These are phyloP conservation scores for Nicotiana tomentosiformis DNA, from an alignment of 257 asterid species.

Conservation along the genomic window DNA sequence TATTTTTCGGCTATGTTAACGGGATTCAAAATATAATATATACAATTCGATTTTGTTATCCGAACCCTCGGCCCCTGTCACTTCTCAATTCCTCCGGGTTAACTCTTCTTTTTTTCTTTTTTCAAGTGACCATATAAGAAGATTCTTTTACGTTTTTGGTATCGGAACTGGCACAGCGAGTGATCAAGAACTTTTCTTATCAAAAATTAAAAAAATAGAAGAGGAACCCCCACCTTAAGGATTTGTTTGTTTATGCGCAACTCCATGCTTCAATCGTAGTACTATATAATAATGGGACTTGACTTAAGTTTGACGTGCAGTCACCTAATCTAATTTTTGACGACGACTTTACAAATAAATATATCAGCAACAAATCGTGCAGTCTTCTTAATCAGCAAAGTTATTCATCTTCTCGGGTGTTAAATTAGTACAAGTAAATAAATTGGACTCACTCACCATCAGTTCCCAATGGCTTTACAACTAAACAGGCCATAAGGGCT, in stretches of 20 bases:
- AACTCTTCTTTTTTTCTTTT: neutral
- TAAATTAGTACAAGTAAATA: no score
- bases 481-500: no score
- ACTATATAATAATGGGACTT: neutral
- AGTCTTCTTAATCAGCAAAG: neutral
- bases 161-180: no score
- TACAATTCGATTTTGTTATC: no score
- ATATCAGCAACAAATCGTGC: neutral
- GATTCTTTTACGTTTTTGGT: neutral
- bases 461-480: no score
- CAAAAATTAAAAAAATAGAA: no score
- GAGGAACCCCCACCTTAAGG: neutral
- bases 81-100: neutral
- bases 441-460: no score
- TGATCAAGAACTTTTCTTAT: no score
- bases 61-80: no score
- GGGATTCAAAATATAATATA: no score
- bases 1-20: no score
- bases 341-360: neutral
- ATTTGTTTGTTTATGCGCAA: neutral
- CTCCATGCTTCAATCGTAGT: neutral
- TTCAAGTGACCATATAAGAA: neutral
- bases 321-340: neutral
- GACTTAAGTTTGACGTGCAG: neutral
- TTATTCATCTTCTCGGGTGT: neutral